These are phyloP conservation scores for Fusarium xylarioides DNA, from an alignment of 2,329 filamentous ascomycete genomes.

Conservation along the genomic window DNA sequence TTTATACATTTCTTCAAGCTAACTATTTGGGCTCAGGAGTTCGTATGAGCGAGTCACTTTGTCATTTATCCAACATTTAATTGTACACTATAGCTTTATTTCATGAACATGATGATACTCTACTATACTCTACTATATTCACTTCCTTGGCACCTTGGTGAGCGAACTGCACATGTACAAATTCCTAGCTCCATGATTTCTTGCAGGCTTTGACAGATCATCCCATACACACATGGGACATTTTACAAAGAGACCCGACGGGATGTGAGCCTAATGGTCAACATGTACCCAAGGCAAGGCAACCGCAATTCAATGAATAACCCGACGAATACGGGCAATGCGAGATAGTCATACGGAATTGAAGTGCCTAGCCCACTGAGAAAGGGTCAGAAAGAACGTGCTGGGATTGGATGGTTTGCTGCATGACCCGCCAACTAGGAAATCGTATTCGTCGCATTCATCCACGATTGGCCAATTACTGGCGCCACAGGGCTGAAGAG, in stretches of 20 bases:
- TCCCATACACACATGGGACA: neutral
- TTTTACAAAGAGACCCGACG: neutral
- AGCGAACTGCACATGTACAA: too few species aligned
- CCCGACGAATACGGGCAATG: constrained; percentile 35
- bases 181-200: neutral
- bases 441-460: constrained; percentile 37
- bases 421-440: neutral
- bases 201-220: neutral
- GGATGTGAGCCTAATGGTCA: neutral
- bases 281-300: neutral
- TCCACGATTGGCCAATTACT: constrained; percentile 37
- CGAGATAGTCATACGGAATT: constrained; percentile 3
- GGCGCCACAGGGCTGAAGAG: constrained; percentile 17
- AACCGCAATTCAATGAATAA: neutral
- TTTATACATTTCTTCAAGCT: constrained; percentile 10
- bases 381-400: neutral
- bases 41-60: constrained; percentile 1
- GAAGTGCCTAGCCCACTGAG: neutral
- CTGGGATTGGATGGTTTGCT: neutral
- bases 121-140: neutral
- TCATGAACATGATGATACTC: constrained; percentile 2
- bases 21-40: neutral
- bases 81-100: constrained; percentile 19
- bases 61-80: constrained; percentile 3
- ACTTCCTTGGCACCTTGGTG: too few species aligned